Base-by-base conservation (phyloP, 2,329 filamentous ascomycete species). In the Epichloe coenophiala region DNA sequence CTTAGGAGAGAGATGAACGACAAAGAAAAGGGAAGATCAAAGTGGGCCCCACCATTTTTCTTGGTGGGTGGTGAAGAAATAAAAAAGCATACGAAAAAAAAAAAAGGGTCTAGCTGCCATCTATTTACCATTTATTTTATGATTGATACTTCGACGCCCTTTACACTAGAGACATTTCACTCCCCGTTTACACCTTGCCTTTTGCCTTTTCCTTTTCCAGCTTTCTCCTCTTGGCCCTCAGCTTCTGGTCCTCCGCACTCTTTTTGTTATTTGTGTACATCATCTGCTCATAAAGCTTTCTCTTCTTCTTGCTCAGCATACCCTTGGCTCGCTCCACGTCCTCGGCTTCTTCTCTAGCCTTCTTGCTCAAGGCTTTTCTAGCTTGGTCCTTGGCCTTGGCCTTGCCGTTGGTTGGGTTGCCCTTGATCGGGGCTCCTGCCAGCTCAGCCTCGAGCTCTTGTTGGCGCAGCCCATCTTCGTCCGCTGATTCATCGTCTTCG, bases 251-350 rank as follows among this genome's bases (percentile, higher is more conserved):
- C 72, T 95, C 88, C 27, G 82, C 85, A 58, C 91, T 91, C 75
- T 88, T 87, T 77, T 93, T 90, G 71, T 84, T 90, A 70, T 96
- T 95, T 55, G 83, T 89, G 70, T 95, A 94, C 63, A 89, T 77
- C 88, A 98, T 98, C 74, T 96, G 93, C 75, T 97, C 93, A 58
- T 91, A 85, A 62, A 96, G 73, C 81, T 96, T 96, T 62, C 93
- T 78, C 82, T 97, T 98, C 80, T 94, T 93, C 69, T 94, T 87
- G 68, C 86, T 87, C 75, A 97, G 83, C 93, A 98, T 98, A 73
- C 94, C 93, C 80, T 95, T 96, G 66, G 88, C 84, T 55, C 91
- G 78, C 68, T 95, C 89, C 52, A 94, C 69, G 61, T 97, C 90
- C 68, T 97, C 93, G 4, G 85, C 83, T 63, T 93, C 86, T 61